Conservation (phyloP, 2,329 filamentous ascomycete genomes). For the Alternaria burnsii region DNA sequence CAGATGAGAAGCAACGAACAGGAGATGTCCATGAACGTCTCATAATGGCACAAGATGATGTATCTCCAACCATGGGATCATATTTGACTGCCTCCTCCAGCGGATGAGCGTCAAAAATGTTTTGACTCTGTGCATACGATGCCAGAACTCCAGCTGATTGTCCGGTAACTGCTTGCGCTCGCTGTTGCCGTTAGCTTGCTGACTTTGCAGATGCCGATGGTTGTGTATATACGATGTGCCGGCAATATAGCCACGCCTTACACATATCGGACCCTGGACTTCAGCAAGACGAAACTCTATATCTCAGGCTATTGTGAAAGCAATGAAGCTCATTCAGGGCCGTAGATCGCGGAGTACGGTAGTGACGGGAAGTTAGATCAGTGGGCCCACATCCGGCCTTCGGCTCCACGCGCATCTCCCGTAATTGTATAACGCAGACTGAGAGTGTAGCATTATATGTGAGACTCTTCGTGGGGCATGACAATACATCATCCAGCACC, state of each 20-base stretch:
- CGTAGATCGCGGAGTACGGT: constrained; percentile 22
- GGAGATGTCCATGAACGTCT: not conserved
- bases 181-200: not conserved
- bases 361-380: constrained; percentile 9
- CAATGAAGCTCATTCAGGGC: constrained; percentile 4
- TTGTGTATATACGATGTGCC: not conserved
- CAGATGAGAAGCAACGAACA: not conserved
- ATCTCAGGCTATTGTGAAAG: constrained; percentile 3
- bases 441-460: not conserved
- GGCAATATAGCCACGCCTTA: not conserved
- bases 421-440: constrained; percentile 19
- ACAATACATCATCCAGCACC: not conserved
- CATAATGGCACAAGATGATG: not conserved
- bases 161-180: not conserved
- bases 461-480: constrained; percentile 1
- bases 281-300: not conserved
- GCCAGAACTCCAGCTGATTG: not conserved
- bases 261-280: not conserved
- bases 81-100: not conserved
- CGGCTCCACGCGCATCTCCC: constrained; percentile 33
- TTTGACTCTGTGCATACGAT: not conserved
- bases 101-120: not conserved
- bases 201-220: not conserved
- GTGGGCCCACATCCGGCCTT: constrained; percentile 27
- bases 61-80: not conserved